phyloP scores from a whole-genome alignment of 768 basidiomycete genomes.

The Hygrophoropsis aurantiaca region DNA sequence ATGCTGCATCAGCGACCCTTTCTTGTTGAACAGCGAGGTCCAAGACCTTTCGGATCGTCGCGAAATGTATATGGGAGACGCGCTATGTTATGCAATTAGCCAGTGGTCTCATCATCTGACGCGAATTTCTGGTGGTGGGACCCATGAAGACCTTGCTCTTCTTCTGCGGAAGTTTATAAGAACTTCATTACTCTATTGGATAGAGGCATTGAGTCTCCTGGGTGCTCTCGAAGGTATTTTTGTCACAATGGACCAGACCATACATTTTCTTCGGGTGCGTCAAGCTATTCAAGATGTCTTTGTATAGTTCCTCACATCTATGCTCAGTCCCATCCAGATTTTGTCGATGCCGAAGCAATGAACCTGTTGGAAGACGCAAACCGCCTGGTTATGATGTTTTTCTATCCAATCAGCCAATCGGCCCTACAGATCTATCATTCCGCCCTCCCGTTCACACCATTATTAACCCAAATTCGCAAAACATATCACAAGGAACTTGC shows the following conservation, averaged over 20 bases:
- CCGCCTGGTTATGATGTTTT: conserved; percentile 17
- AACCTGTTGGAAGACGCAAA: conserved; percentile 13
- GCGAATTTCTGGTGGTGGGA: conserved; percentile 5
- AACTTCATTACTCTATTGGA: conserved; percentile 13
- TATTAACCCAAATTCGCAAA: conserved; percentile 7
- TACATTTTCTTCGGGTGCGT: conserved; percentile 14
- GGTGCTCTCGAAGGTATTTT: conserved; percentile 16
- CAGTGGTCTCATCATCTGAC: conserved; percentile 18
- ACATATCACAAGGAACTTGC: conserved; percentile 11
- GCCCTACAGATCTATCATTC: conserved; percentile 17
- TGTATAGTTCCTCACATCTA: conserved; percentile 6
- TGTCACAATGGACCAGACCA: conserved; percentile 9
- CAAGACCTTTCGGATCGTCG: conserved; percentile 10
- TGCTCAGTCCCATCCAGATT: conserved; percentile 8
- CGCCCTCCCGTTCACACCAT: conserved; percentile 12
- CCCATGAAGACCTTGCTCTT: conserved; percentile 2
- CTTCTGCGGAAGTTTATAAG: conserved; percentile 10
- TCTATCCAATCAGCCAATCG: conserved; percentile 16
- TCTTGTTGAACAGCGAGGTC: conserved; percentile 11
- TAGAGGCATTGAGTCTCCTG: conserved; percentile 17
- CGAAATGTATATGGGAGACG: conserved; percentile 11
- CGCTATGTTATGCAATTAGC: conserved; percentile 18
- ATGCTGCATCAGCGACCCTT: conserved; percentile 12
- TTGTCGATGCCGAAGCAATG: conserved; percentile 8
- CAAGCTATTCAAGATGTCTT: background rate